phyloP scores from a whole-genome alignment of 169 alveolate species.

The Plasmodium falciparum region DNA sequence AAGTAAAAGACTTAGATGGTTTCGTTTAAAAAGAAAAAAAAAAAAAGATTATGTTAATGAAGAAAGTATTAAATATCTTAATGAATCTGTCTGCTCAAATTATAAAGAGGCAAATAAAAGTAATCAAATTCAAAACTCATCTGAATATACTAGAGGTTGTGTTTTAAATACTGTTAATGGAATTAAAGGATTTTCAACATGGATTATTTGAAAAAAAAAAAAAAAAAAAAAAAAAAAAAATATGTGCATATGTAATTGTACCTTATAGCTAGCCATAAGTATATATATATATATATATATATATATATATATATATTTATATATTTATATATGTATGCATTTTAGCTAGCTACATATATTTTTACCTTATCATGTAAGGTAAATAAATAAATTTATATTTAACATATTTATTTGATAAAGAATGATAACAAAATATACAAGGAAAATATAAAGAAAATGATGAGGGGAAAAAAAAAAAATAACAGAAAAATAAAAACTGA shows the following conservation, averaged over 20 bases:
- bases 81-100: slow-evolving; percentile 74
- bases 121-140: slow-evolving; percentile 13
- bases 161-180: slow-evolving; percentile 60
- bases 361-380: too few relatives aligned
- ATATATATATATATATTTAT: too few relatives aligned
- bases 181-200: slow-evolving; percentile 43
- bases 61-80: slow-evolving; percentile 52
- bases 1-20: slow-evolving; percentile 52
- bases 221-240: neutral
- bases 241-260: neutral
- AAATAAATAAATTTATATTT: too few relatives aligned
- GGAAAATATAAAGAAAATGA: too few relatives aligned
- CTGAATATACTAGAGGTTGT: slow-evolving; percentile 22
- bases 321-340: too few relatives aligned
- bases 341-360: too few relatives aligned
- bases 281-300: too few relatives aligned
- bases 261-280: too few relatives aligned
- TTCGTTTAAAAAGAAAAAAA: slow-evolving; percentile 59
- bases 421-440: too few relatives aligned
- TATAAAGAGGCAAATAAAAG: slow-evolving; percentile 62
- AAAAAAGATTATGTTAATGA: slow-evolving; percentile 37
- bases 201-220: slow-evolving; percentile 49
- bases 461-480: too few relatives aligned
- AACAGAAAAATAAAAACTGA: too few relatives aligned
- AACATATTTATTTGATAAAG: too few relatives aligned